Base-by-base conservation (phyloP, 1,139 yeast genomes). In the Petasospora fabianii region DNA sequence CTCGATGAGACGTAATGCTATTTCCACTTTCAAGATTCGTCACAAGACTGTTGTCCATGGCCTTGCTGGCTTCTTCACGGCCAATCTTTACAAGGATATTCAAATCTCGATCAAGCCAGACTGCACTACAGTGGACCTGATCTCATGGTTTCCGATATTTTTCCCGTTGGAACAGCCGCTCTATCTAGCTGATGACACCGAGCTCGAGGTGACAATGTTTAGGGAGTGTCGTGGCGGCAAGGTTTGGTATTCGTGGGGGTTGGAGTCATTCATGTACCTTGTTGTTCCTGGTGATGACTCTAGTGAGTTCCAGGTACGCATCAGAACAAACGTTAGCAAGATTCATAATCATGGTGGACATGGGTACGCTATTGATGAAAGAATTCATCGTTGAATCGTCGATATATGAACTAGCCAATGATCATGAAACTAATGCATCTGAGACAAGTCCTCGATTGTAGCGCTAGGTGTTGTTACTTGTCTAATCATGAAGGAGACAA, bases 201-300 rank as follows among this genome's bases (percentile, higher is more conserved):
- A 69, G 37, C 50, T 83, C 7, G 73, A 72, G 29, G 59, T 80
- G 0, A 64, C 69, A 27, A 53, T 79, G 35, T 49, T 61, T 3
- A 59, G 81, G 30, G 59, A 61, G 32, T 51, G 64, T 6, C 62
- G 61, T 24, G 59, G 55, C 5, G 52, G 60, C 1, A 62, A 62
- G 29, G 80, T 81, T 1, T 83, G 90, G 88, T 86, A 85, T 53
- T 84, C 78, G 50, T 86, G 95, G 94, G 64, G 73, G 1, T 64
- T 73, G 19, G 83, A 79, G 50, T 63, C 73, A 6, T 77, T 65
- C 52, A 59, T 72, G 26, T 66, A 68, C 39, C 47, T 69, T 21
- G 61, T 67, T 6, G 55, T 63, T 3, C 62, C 73, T 1, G 50
- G 55, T 19, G 49, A 45, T 4, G 32, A 39, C 17, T 34, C 47